These are phyloP conservation scores for Symbiotaphrina buchneri DNA, from an alignment of 495 filamentous ascomycete genomes.

Conservation along the genomic window DNA sequence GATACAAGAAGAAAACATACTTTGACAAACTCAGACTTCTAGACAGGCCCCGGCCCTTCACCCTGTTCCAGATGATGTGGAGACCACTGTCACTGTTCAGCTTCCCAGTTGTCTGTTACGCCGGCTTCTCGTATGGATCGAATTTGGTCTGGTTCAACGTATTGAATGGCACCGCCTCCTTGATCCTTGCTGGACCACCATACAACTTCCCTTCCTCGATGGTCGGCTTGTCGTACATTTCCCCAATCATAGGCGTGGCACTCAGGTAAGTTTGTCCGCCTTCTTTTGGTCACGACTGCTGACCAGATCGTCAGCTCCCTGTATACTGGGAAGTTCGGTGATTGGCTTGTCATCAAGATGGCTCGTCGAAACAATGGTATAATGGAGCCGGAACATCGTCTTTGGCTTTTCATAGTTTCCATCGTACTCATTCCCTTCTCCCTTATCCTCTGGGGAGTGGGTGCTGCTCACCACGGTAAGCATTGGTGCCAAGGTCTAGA, in stretches of 20 bases:
- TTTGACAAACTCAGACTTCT: conserved; percentile 30
- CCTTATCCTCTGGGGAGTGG: conserved; percentile 45
- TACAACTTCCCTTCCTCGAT: conserved; percentile 35
- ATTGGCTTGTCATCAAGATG: conserved; percentile 31
- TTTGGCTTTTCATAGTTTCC: conserved; percentile 36
- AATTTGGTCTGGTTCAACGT: conserved; percentile 46
- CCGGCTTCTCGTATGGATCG: conserved; percentile 41
- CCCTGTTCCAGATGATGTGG: conserved; percentile 20
- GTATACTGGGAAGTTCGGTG: conserved; percentile 30
- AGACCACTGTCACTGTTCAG: conserved; percentile 21
- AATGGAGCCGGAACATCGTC: conserved; percentile 36
- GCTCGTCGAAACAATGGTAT: conserved; percentile 38
- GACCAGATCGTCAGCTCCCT: conserved; percentile 12
- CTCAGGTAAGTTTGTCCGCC: conserved; percentile 16
- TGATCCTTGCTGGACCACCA: conserved; percentile 29
- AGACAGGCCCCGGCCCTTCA: too few species aligned
- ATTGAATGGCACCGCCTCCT: conserved; percentile 37
- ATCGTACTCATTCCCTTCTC: conserved; percentile 30
- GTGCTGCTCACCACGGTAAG: conserved; percentile 36
- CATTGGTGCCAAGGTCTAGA: too few species aligned
- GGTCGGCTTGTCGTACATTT: conserved; percentile 37
- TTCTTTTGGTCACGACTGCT: conserved; percentile 4
- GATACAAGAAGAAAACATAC: conserved; percentile 18
- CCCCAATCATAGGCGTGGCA: conserved; percentile 30
- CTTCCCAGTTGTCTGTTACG: conserved; percentile 42